Evolutionary conservation across 768 basidiomycete species (phyloP).

Genomic region (Exidia glandulosa): DNA sequence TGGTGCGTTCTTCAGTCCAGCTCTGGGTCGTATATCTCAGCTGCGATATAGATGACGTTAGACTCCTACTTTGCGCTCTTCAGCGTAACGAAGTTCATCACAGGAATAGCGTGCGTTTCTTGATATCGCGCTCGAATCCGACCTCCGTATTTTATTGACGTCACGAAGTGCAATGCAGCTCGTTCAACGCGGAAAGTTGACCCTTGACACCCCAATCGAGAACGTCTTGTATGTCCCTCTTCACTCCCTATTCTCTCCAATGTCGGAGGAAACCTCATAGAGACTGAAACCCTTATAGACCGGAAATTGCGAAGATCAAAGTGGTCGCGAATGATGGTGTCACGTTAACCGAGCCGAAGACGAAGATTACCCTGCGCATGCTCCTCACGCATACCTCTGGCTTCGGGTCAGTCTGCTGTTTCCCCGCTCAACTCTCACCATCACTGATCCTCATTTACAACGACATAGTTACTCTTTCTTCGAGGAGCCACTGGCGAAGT

Average conservation of each 20-base stretch:
- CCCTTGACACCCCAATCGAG: background rate
- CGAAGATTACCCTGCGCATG: slow-evolving; percentile 2
- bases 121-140: no score
- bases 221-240: background rate
- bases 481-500: background rate
- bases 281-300: background rate
- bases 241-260: background rate
- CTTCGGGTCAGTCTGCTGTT: background rate
- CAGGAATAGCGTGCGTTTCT: background rate
- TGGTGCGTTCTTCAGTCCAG: background rate
- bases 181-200: background rate
- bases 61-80: background rate
- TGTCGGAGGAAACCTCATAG: background rate
- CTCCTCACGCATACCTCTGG: slow-evolving; percentile 1
- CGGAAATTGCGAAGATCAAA: background rate
- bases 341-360: background rate
- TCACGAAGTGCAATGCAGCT: background rate
- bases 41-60: background rate
- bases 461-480: background rate
- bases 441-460: no score
- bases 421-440: background rate
- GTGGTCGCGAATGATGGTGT: background rate
- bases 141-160: background rate
- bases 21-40: background rate
- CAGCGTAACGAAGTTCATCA: background rate